Percentiles rank a stretch among this genome's conserved stretches.
These are phyloP conservation scores for Blastobotrys apis DNA, from an alignment of 1,139 yeast species.

Conservation along the genomic window DNA sequence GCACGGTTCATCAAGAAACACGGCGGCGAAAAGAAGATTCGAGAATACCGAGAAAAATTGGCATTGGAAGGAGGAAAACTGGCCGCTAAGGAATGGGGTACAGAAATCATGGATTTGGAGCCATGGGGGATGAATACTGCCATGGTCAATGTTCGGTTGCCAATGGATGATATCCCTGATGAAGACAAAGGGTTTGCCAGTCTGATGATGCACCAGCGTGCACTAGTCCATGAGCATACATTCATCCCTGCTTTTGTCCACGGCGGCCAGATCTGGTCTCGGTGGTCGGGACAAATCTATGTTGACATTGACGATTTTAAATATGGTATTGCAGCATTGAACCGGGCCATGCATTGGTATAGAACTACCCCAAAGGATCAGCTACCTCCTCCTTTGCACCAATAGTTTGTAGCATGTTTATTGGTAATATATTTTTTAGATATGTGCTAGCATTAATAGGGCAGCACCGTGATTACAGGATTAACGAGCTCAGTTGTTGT, in stretches of 20 bases:
- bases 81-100: conserved; percentile 35
- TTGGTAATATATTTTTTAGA: conserved; percentile 6
- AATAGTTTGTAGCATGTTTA: too few relatives aligned
- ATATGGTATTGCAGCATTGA: conserved; percentile 39
- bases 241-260: conserved; percentile 47
- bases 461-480: too few relatives aligned
- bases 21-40: conserved; percentile 60
- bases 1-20: conserved; percentile 47
- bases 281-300: conserved; percentile 60
- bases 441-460: too few relatives aligned
- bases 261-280: conserved; percentile 42
- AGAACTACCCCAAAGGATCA: conserved; percentile 11
- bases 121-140: conserved; percentile 36
- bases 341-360: conserved; percentile 20
- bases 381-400: background rate
- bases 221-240: conserved; percentile 39
- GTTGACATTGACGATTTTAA: conserved; percentile 53
- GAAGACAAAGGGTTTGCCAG: conserved; percentile 14
- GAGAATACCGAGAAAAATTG: conserved; percentile 45
- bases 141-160: conserved; percentile 48
- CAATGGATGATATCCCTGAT: conserved; percentile 28
- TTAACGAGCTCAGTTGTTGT: too few relatives aligned
- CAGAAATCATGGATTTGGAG: conserved; percentile 22
- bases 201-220: conserved; percentile 20
- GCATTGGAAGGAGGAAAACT: conserved; percentile 43